These are phyloP conservation scores for Tardiomyces depauwii DNA, from an alignment of 1,139 yeast genomes.

Conservation along the genomic window DNA sequence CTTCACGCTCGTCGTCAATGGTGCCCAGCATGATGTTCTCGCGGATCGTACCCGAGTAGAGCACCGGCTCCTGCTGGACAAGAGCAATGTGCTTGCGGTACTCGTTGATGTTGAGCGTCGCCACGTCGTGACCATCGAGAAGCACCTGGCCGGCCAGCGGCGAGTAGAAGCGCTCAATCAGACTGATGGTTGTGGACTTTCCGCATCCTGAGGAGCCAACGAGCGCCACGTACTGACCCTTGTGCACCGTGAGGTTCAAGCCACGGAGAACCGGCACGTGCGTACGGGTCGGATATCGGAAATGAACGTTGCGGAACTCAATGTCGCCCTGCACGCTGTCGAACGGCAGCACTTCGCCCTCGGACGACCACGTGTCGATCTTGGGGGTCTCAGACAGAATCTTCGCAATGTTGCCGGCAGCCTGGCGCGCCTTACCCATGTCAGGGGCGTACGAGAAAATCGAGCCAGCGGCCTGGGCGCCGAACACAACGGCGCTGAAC, in stretches of 20 bases:
- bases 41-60: constrained; percentile 77
- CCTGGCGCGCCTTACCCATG: constrained; percentile 33
- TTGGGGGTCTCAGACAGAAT: constrained; percentile 54
- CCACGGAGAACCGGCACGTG: constrained; percentile 59
- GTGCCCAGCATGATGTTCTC: constrained; percentile 78
- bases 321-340: constrained; percentile 41
- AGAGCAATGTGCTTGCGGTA: constrained; percentile 67
- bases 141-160: constrained; percentile 54
- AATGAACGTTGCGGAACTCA: constrained; percentile 51
- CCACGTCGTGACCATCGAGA: constrained; percentile 62
- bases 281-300: constrained; percentile 79
- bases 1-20: constrained; percentile 30
- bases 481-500: constrained; percentile 52
- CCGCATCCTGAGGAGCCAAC: constrained; percentile 97
- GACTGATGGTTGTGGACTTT: constrained; percentile 81
- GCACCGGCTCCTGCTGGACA: constrained; percentile 73
- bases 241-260: constrained; percentile 50
- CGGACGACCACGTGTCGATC: constrained; percentile 40
- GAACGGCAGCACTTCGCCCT: constrained; percentile 37
- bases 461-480: constrained; percentile 76
- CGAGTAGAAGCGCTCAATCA: constrained; percentile 69
- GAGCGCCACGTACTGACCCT: constrained; percentile 82
- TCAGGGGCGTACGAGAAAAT: constrained; percentile 88
- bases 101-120: constrained; percentile 59
- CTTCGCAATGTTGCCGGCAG: constrained; percentile 72